Percentiles rank a stretch among this genome's conserved stretches.
Conservation (phyloP, 2,329 filamentous ascomycete genomes). For the Aquanectria penicillioides region DNA sequence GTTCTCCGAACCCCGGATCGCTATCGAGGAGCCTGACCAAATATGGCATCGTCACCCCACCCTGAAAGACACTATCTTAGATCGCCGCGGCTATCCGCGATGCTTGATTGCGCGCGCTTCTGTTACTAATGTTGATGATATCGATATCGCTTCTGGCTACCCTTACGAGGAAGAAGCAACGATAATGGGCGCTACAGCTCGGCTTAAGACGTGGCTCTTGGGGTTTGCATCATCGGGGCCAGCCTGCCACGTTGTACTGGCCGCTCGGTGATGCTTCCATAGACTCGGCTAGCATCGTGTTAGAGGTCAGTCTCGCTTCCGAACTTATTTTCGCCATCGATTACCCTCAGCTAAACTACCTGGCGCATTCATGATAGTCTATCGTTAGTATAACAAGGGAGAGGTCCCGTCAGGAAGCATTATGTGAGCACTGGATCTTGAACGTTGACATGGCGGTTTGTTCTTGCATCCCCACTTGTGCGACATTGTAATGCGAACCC, state of each 20-base stretch:
- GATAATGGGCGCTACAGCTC: neutral
- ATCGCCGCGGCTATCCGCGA: conserved; percentile 11
- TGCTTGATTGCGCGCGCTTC: neutral
- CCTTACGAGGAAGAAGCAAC: neutral
- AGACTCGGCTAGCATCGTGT: neutral
- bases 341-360: no score
- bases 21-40: conserved; percentile 9
- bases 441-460: no score
- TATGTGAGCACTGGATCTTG: no score
- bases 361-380: no score
- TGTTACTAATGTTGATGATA: conserved; percentile 9
- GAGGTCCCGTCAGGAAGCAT: no score
- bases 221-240: neutral
- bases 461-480: no score
- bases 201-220: neutral
- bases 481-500: no score
- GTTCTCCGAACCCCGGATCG: conserved; percentile 15
- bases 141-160: conserved; percentile 16
- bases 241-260: neutral
- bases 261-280: neutral
- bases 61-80: neutral
- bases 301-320: neutral
- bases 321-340: neutral
- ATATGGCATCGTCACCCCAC: conserved; percentile 7
- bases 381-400: no score